Evolutionary conservation across 2,329 filamentous ascomycete genomes (phyloP), one percentile per base, ranked within the genome.

Genomic region (Colletotrichum lindemuthianum): DNA sequence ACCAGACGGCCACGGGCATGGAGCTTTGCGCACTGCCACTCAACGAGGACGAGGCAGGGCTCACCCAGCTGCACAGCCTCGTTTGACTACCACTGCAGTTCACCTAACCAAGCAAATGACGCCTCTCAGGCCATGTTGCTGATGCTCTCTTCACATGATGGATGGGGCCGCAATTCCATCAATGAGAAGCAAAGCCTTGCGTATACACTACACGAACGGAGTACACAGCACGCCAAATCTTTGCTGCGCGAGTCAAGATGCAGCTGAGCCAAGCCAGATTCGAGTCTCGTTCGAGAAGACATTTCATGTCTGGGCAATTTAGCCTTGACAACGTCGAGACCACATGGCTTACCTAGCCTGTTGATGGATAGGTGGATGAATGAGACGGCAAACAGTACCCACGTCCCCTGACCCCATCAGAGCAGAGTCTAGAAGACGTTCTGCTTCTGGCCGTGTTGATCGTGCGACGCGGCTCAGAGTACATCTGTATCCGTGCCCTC

Each of bases 401-500:
- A 58, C 55, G 55, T 43, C 44, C n/a, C n/a, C 39, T 12, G 44
- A 1, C 24, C 24, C 24, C 24, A 24, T 0, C 24, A 24, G 24
- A 24, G 24, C 24, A 24, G 24, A 50, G 55, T 58, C 36, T 49
- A 34, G 34, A 43, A 32, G 16, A 40, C 16, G 10, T 41, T 40
- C 53, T 15, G 36, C 36, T 52, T 16, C 36, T 16, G 40, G 34
- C 33, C 33, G 49, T 11, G 33, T 41, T 6, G 37, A 37, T 53
- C 13, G 50, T 60, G 49, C 56, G 50, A 50, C 60, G 44, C 11
- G 60, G 39, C 49, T 37, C 56, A 49, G 60, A 54, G 24, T 24
- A 24, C 24, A 2, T 24, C 60, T 34, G 11, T 50, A 60, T 54
- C 50, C n/a, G 34, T 55, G 56, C 33, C 41, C 37, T 43, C 40